phyloP scores from a whole-genome alignment of 352 stramenopile genomes.

The Ochromonadaceae sp. region DNA sequence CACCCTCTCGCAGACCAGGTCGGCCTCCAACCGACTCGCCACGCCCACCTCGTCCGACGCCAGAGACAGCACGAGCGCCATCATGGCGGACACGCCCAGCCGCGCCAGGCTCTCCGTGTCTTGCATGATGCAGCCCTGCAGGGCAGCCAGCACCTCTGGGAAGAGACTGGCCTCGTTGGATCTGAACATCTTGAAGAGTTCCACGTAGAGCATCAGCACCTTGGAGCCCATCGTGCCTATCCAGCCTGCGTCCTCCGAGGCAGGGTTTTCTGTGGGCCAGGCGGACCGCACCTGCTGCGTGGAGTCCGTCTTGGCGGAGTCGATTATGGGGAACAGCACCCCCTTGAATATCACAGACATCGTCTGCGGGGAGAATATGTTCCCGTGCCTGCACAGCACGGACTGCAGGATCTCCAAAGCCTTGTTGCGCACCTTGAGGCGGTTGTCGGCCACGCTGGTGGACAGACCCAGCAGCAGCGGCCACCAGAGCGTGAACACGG shows the following conservation, averaged over 20 bases:
- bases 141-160: conserved; percentile 7
- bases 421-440: conserved; percentile 59
- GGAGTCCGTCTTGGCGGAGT: conserved; percentile 32
- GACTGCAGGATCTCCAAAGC: conserved; percentile 44
- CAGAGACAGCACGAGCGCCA: not conserved
- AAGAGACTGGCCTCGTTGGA: not conserved
- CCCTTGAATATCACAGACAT: conserved; percentile 37
- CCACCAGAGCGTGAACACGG: conserved; percentile 74
- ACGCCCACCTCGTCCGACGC: no score
- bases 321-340: conserved; percentile 33
- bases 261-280: not conserved
- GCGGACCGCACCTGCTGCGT: not conserved
- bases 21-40: no score
- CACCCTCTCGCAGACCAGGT: no score
- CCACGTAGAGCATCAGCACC: conserved; percentile 10
- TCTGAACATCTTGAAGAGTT: not conserved
- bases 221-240: conserved; percentile 14
- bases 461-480: conserved; percentile 89
- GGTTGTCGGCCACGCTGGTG: conserved; percentile 65
- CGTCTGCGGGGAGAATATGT: conserved; percentile 29
- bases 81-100: not conserved
- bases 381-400: conserved; percentile 24
- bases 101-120: conserved; percentile 9
- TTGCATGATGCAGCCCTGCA: conserved; percentile 18
- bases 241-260: not conserved